Conservation (phyloP, 2,329 filamentous ascomycete species). For the Zymoseptoria crescenta region DNA sequence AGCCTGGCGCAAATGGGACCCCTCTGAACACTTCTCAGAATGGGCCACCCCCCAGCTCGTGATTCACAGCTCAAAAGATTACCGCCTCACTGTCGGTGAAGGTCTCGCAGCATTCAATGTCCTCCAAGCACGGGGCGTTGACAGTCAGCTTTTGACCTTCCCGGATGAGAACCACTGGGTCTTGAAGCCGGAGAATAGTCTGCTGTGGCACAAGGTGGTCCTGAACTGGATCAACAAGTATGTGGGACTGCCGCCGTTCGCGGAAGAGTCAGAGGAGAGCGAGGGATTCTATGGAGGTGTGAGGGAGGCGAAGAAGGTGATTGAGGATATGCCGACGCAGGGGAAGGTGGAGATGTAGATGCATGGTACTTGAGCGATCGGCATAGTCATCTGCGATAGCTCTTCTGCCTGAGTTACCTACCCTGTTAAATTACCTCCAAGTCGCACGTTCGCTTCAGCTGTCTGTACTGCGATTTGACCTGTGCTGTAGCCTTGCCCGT, state of each 20-base stretch:
- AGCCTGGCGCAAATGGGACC: conserved; percentile 43
- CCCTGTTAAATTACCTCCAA: too few species aligned
- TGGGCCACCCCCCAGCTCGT: conserved; percentile 86
- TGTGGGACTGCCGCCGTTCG: conserved; percentile 44
- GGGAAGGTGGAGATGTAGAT: conserved; percentile 18
- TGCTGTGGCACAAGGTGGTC: conserved; percentile 85
- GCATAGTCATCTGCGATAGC: too few species aligned
- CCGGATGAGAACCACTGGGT: conserved; percentile 80
- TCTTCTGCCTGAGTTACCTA: too few species aligned
- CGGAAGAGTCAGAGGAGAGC: conserved; percentile 27
- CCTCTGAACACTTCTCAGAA: conserved; percentile 48
- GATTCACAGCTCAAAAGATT: conserved; percentile 86
- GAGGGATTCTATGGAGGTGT: conserved; percentile 26
- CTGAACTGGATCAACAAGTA: conserved; percentile 64
- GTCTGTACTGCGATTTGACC: too few species aligned
- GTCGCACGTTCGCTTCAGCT: too few species aligned
- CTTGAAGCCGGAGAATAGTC: conserved; percentile 79
- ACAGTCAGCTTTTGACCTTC: conserved; percentile 72
- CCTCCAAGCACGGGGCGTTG: conserved; percentile 64
- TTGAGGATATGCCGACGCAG: conserved; percentile 17
- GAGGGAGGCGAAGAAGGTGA: conserved; percentile 18
- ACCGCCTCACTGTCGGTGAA: conserved; percentile 76
- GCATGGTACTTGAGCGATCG: neutral
- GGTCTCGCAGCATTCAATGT: conserved; percentile 81
- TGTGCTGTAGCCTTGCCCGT: too few species aligned